A percentile compares a stretch with the other conserved stretches of the same genome.
These are phyloP conservation scores for Glebionis coronaria DNA, from an alignment of 129 eudicot genomes.

Conservation along the genomic window DNA sequence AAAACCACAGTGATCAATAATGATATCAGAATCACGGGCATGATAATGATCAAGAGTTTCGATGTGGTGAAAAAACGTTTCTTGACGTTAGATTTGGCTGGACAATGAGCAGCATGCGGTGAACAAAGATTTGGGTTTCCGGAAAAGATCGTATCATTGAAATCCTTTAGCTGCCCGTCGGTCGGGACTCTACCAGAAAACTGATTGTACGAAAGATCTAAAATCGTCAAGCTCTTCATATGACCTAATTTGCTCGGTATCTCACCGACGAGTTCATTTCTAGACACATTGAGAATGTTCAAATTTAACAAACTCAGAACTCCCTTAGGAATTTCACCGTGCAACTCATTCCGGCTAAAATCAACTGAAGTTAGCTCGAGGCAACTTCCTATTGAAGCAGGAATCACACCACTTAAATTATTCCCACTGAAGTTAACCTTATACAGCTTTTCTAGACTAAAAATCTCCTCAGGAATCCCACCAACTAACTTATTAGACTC, in stretches of 20 bases:
- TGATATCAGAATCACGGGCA: background rate
- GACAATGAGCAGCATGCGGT: constrained; percentile 37
- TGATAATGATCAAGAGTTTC: constrained; percentile 23
- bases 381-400: constrained; percentile 43
- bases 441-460: constrained; percentile 39
- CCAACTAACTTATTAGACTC: constrained; percentile 53
- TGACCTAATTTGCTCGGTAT: constrained; percentile 66
- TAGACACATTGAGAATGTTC: constrained; percentile 55
- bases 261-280: constrained; percentile 52
- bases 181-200: constrained; percentile 61
- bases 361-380: constrained; percentile 47
- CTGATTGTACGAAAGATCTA: constrained; percentile 74
- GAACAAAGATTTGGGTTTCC: constrained; percentile 78
- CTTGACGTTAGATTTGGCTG: background rate
- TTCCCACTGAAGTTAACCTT: constrained; percentile 53
- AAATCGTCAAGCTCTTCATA: constrained; percentile 47
- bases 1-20: constrained; percentile 6
- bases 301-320: constrained; percentile 40
- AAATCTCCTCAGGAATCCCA: constrained; percentile 52
- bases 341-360: constrained; percentile 56
- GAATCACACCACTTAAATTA: constrained; percentile 58
- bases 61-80: constrained; percentile 6
- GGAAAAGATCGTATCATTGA: constrained; percentile 43
- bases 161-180: constrained; percentile 55
- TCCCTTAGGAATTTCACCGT: constrained; percentile 52